Percentiles rank a stretch among this genome's conserved stretches.
Evolutionary conservation across 2,329 filamentous ascomycete species (phyloP).

Genomic region (Pestalotiopsis sp.): DNA sequence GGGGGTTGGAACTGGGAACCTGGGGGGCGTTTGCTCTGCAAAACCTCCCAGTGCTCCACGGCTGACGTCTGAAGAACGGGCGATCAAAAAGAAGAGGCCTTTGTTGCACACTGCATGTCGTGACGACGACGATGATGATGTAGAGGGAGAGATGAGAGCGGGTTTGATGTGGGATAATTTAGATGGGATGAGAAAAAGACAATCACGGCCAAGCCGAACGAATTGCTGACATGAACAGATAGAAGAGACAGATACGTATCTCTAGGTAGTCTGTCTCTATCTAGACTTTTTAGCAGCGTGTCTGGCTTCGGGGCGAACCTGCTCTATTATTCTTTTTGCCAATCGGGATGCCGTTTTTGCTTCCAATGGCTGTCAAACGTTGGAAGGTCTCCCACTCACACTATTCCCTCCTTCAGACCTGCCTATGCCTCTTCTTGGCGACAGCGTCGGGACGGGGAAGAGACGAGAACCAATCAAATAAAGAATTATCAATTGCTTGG

Average conservation of each 20-base stretch:
- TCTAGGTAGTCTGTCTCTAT: neutral
- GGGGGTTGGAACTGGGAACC: neutral
- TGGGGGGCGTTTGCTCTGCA: neutral
- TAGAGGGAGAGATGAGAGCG: neutral
- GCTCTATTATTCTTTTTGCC: no score
- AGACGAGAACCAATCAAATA: neutral
- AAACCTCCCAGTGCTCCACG: neutral
- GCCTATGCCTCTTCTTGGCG: neutral
- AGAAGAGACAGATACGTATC: neutral
- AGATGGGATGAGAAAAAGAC: neutral
- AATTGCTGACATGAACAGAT: neutral
- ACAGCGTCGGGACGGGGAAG: neutral
- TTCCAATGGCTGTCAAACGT: neutral
- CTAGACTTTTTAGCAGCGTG: no score
- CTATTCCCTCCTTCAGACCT: no score
- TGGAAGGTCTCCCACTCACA: neutral
- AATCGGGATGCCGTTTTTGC: no score
- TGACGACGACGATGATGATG: neutral
- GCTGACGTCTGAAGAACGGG: neutral
- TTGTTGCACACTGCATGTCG: neutral
- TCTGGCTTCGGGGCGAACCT: no score
- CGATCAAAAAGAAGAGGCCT: neutral
- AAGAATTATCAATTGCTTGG: neutral
- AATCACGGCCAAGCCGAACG: neutral
- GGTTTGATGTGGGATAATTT: no score